A percentile compares a stretch with the other conserved stretches of the same genome.
Conservation (phyloP, 164 flowering plant genomes). For the Vitis rotundifolia region DNA sequence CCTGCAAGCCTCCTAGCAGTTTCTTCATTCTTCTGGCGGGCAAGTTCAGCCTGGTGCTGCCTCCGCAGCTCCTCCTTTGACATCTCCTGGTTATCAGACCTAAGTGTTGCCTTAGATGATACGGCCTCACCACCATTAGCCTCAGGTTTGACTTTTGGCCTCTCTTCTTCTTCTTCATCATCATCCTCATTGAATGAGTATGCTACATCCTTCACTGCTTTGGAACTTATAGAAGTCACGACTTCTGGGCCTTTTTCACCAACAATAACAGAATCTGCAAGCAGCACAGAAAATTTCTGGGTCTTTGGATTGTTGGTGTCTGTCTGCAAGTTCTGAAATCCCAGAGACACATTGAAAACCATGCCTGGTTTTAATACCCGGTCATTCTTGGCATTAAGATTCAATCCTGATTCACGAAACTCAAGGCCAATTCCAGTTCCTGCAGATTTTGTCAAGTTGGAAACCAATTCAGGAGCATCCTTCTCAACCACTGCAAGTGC, state of each 20-base stretch:
- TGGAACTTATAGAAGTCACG: conserved; percentile 53
- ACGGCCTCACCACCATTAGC: conserved; percentile 24
- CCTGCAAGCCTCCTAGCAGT: conserved; percentile 82
- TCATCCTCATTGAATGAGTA: conserved; percentile 81
- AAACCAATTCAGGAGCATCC: conserved; percentile 65
- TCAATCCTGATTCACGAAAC: conserved; percentile 74
- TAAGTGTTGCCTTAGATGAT: conserved; percentile 57
- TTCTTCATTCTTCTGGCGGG: conserved; percentile 84
- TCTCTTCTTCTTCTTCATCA: conserved; percentile 51
- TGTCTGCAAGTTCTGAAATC: conserved; percentile 65
- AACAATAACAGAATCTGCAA: conserved; percentile 76
- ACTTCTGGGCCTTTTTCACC: conserved; percentile 41
- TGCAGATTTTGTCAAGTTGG: conserved; percentile 63
- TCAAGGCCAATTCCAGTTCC: conserved; percentile 88
- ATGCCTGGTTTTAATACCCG: conserved; percentile 59
- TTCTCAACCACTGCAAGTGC: conserved; percentile 59
- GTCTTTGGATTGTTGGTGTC: conserved; percentile 45
- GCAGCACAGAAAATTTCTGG: conserved; percentile 53
- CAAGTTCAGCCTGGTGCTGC: conserved; percentile 88
- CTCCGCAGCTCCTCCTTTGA: conserved; percentile 74
- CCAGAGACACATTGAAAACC: conserved; percentile 79
- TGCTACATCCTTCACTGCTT: conserved; percentile 67
- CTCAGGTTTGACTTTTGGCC: conserved; percentile 33
- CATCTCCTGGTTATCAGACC: conserved; percentile 71
- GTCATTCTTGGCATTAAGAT: conserved; percentile 69